Evolutionary conservation across 805 yeast genomes (phyloP), one percentile per base, ranked within the genome.

Genomic region (Saccharomycopsis selenospora): DNA sequence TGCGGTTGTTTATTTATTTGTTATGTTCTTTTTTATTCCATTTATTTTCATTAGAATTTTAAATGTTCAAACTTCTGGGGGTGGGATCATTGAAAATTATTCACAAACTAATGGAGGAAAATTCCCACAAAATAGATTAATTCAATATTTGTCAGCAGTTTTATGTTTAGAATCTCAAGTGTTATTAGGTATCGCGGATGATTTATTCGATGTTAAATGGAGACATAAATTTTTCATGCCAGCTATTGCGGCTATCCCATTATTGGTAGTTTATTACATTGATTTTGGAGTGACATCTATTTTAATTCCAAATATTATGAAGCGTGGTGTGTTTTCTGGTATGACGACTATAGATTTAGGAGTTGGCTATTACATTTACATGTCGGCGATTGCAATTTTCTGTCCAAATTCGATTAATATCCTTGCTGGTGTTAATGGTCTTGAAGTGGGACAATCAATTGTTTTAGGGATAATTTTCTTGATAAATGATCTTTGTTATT

Each of bases 331-430:
- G 6, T 56, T 76, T 8, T 17, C 24, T 14, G 56, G 59, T 3
- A 64, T 73, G 8, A 62, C 70, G 1, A 59, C 63, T 3, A 66
- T 93, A 14, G 93, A 93, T 63, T 68, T 93, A 49, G 95, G 96
- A 2, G 62, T 71, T 14, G 65, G 86, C 24, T 93, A 93, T 69
- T 93, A 93, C 63, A 67, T 68, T 11, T 93, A 93, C 68, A 93
- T 93, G 99, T 87, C 84, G 0, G 74, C 95, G 0, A 79, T 93
- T 50, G 83, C 95, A 2, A 91, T 93, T 36, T 93, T 93, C 61
- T 85, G 96, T 59, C 97, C 99, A 22, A 91, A 93, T 62, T 87
- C 97, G 8, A 89, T 93, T 64, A 93, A 93, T 62, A 93, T 93
- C 46, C 69, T 90, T 26, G 99, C 99, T 0, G 99, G 99, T 4